A percentile compares a stretch with the other conserved stretches of the same genome.
Conservation (phyloP, 2,329 filamentous ascomycete genomes). For the Neofusicoccum laricinum region DNA sequence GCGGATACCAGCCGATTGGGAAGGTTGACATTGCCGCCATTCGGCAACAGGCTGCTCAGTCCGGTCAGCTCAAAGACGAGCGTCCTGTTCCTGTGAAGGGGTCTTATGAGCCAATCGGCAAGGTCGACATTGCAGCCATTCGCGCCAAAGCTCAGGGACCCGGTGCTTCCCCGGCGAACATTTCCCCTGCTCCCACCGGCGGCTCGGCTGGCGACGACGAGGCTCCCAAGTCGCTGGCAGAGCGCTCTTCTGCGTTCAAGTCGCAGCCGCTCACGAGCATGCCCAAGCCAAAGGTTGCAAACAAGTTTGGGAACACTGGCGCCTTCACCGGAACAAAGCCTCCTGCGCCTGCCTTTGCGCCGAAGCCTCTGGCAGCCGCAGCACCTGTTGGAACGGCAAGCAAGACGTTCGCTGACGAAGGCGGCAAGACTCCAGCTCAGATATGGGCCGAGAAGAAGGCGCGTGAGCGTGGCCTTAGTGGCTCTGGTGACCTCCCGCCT, state of each 20-base stretch:
- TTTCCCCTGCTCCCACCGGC: constrained; percentile 46
- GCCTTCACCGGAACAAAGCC: constrained; percentile 86
- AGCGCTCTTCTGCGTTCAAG: constrained; percentile 71
- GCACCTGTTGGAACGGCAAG: constrained; percentile 75
- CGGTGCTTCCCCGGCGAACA: constrained; percentile 31
- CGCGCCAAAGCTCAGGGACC: constrained; percentile 75
- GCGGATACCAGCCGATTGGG: constrained; percentile 88
- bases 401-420: constrained; percentile 89
- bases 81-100: constrained; percentile 84
- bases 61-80: constrained; percentile 61
- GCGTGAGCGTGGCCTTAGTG: constrained; percentile 62
- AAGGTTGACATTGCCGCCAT: constrained; percentile 97
- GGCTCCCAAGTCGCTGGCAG: constrained; percentile 64
- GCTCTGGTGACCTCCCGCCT: constrained; percentile 49
- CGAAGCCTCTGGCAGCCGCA: constrained; percentile 58
- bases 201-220: constrained; percentile 47
- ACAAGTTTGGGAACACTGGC: constrained; percentile 73
- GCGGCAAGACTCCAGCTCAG: constrained; percentile 94
- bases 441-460: constrained; percentile 98
- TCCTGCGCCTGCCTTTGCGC: constrained; percentile 69
- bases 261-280: constrained; percentile 73
- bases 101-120: constrained; percentile 89
- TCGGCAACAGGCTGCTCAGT: constrained; percentile 67
- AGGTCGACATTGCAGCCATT: constrained; percentile 95
- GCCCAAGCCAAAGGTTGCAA: constrained; percentile 92